Conservation (phyloP, 805 yeast species). For the Starmerella scarabaei region DNA sequence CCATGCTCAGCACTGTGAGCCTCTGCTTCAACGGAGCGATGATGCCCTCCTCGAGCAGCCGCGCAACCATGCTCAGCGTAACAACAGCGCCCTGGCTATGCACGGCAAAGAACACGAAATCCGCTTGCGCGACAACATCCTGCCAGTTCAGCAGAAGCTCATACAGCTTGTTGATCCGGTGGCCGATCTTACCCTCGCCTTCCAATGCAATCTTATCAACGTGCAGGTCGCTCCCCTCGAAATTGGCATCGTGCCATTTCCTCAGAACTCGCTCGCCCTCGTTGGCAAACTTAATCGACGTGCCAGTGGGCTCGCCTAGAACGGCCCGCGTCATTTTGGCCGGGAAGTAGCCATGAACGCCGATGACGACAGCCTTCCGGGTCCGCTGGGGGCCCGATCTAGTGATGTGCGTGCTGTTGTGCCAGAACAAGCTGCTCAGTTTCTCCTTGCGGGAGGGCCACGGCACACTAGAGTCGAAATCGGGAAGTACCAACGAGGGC, state of each 20-base stretch:
- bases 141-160: conserved; percentile 58
- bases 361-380: conserved; percentile 53
- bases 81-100: conserved; percentile 97
- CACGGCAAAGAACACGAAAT: conserved; percentile 78
- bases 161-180: conserved; percentile 71
- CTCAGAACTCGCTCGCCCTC: conserved; percentile 75
- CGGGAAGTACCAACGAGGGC: conserved; percentile 11
- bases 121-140: conserved; percentile 46
- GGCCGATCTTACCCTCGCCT: conserved; percentile 81
- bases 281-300: conserved; percentile 76
- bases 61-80: conserved; percentile 62
- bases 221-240: conserved; percentile 36
- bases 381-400: background rate
- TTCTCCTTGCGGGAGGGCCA: conserved; percentile 18
- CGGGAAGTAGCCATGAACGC: conserved; percentile 95
- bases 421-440: conserved; percentile 22
- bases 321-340: conserved; percentile 69
- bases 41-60: conserved; percentile 49
- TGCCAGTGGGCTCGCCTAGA: conserved; percentile 93
- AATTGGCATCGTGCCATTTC: conserved; percentile 48
- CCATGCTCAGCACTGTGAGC: conserved; percentile 80
- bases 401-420: background rate
- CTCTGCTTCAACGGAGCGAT: conserved; percentile 31
- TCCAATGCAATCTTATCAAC: conserved; percentile 90
- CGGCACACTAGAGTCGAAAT: conserved; percentile 7